A percentile compares a stretch with the other conserved stretches of the same genome.
These are phyloP conservation scores for Euryodendron excelsum DNA, from an alignment of 148 eudicot genomes.

Conservation along the genomic window DNA sequence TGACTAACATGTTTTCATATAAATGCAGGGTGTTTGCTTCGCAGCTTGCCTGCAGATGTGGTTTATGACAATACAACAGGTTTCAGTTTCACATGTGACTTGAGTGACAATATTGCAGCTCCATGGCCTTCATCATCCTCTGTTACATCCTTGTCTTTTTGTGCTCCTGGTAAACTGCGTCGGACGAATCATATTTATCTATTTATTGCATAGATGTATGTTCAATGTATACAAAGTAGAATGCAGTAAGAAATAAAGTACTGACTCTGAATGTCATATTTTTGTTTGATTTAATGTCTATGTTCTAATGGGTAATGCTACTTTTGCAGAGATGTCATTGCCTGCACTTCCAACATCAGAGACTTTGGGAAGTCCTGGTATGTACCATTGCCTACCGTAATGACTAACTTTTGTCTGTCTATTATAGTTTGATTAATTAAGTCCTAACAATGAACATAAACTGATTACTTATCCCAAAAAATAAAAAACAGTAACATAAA, in stretches of 20 bases:
- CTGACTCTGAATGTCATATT: not conserved
- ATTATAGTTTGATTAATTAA: not conserved
- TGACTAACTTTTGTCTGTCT: too few relatives aligned
- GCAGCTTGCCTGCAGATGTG: slow-evolving; percentile 85
- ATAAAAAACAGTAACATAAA: too few relatives aligned
- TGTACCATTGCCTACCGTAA: too few relatives aligned
- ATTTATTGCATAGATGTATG: not conserved
- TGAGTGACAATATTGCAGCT: slow-evolving; percentile 88
- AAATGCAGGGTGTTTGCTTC: slow-evolving; percentile 79
- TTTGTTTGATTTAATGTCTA: not conserved
- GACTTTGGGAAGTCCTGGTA: slow-evolving; percentile 56
- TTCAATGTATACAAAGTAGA: not conserved
- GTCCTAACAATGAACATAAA: not conserved
- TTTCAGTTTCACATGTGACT: slow-evolving; percentile 86
- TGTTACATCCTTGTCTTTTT: slow-evolving; percentile 74
- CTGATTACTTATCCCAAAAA: too few relatives aligned
- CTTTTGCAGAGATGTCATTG: slow-evolving; percentile 87
- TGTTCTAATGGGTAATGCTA: slow-evolving; percentile 6
- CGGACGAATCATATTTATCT: not conserved
- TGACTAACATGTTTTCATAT: not conserved
- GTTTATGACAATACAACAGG: slow-evolving; percentile 78
- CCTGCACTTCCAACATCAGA: slow-evolving; percentile 81
- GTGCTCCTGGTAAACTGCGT: slow-evolving; percentile 86
- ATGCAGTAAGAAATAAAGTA: not conserved
- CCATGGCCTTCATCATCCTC: slow-evolving; percentile 98